Base-by-base conservation (phyloP, 768 basidiomycete species). In the Trametes cinnabarina region DNA sequence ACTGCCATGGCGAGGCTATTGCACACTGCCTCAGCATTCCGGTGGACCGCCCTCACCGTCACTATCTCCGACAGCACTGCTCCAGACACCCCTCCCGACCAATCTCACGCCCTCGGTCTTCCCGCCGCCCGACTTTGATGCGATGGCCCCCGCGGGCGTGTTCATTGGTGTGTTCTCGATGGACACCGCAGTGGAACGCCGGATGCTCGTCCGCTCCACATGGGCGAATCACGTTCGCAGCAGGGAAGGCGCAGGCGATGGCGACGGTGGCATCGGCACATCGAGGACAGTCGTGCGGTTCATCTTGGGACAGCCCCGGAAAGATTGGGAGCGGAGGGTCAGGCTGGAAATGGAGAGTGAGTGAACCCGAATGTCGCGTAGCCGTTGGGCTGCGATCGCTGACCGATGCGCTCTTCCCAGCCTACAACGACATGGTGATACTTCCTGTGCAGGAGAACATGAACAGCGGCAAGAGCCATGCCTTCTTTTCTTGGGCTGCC, bases 1-100 rank as follows among this genome's bases (percentile, higher is more conserved):
- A 20, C 76, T 97, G 7, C 94, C 94, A 44, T 98, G 94, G 94
- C 85, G 94, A 65, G 85, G 88, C 20, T 97, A 96, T 70, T 98
- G 96, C 73, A 83, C 90, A 22, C 79, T 85, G 53, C 88, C 87
- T 4, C 81, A 79, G 47, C 63, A 77, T 56, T 76, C 79, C 61
- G 66, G 76, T 50, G 71, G 75, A 67, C 73, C 82, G 49, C 73
- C 77, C 62, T 65, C 80, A 58, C 69, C 71, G 52, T 68, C 71
- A 61, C 69, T 76, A 52, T 66, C 78, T 8, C 64, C 79, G 20
- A 68, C 76, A 23, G 68, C 70, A 65, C 60, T 80, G 68, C 68
- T 76, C 71, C 57, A 73, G 66, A 63, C 65, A 68, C 62, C 73
- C 71, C 71, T 70, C 76, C 59, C 67, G n/a, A 57, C 69, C 41